Evolutionary conservation across 2,329 filamentous ascomycete genomes (phyloP).

Genomic region (Colletotrichum gigasporum): DNA sequence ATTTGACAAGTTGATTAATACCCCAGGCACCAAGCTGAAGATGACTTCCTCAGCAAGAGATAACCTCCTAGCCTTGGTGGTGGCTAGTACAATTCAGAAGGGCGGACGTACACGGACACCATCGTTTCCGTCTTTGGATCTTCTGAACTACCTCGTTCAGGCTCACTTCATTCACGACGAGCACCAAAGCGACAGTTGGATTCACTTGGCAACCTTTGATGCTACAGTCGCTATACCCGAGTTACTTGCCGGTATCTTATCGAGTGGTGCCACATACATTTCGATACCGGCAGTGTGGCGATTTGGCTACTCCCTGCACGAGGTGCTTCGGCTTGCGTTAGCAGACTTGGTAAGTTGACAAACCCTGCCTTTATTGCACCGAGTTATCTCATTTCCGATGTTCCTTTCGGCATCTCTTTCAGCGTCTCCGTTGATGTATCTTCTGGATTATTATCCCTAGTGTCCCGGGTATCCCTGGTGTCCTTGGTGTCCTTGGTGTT

Average conservation of each 20-base stretch:
- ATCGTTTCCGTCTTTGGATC: constrained; percentile 49
- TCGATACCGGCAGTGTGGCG: constrained; percentile 47
- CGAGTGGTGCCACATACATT: constrained; percentile 48
- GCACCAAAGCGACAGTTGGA: constrained; percentile 27
- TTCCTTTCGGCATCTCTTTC: neutral
- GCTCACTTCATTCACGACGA: constrained; percentile 40
- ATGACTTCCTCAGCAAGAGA: constrained; percentile 38
- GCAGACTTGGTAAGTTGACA: constrained; percentile 30
- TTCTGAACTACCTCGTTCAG: constrained; percentile 49
- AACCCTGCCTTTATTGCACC: no score
- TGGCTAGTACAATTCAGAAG: constrained; percentile 39
- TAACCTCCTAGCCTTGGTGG: constrained; percentile 40
- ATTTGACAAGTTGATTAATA: constrained; percentile 20
- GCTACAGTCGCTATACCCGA: constrained; percentile 46
- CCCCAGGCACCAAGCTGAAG: constrained; percentile 28
- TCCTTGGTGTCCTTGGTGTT: no score
- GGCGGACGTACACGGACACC: constrained; percentile 40
- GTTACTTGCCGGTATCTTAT: constrained; percentile 46
- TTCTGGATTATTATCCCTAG: neutral
- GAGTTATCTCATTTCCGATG: no score
- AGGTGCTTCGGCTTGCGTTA: constrained; percentile 45
- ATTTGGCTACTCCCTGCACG: constrained; percentile 51
- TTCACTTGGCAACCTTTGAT: constrained; percentile 48
- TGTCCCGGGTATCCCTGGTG: no score
- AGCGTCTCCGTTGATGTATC: neutral